phyloP scores from a whole-genome alignment of 2,329 filamentous ascomycete genomes.

The Bipolaris zeicola region DNA sequence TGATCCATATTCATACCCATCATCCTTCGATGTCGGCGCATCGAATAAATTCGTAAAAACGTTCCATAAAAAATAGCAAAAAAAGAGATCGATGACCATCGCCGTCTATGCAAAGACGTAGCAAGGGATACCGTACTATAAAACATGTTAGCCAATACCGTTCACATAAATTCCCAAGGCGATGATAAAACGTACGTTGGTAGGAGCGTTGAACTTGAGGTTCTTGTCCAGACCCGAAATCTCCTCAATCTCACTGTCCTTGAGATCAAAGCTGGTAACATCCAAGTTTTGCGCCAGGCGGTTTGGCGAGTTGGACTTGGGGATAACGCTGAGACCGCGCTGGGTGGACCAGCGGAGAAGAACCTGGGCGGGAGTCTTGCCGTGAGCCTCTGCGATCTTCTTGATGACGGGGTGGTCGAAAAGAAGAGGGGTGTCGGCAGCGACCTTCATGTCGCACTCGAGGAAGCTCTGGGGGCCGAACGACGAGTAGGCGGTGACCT shows the following conservation, averaged over 20 bases:
- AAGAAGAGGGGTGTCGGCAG: conserved; percentile 38
- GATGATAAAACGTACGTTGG: conserved; percentile 36
- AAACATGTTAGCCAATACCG: conserved; percentile 17
- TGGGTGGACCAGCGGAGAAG: conserved; percentile 91
- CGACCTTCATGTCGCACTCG: conserved; percentile 45
- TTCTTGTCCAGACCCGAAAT: conserved; percentile 41
- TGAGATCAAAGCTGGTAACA: conserved; percentile 39
- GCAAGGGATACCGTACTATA: conserved; percentile 44
- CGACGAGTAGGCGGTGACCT: conserved; percentile 46
- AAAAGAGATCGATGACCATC: too few species aligned
- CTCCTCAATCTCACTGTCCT: conserved; percentile 35
- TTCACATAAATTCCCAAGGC: background rate
- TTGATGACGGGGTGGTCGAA: conserved; percentile 62
- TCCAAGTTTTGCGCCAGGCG: conserved; percentile 44
- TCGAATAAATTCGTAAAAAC: background rate
- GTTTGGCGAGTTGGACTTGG: conserved; percentile 42
- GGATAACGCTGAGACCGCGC: conserved; percentile 49
- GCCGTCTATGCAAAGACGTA: conserved; percentile 41
- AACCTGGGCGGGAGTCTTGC: conserved; percentile 76
- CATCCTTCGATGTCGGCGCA: too few species aligned
- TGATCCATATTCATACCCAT: too few species aligned
- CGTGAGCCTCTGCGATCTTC: conserved; percentile 67
- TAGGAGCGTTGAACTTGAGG: conserved; percentile 42
- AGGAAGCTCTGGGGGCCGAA: conserved; percentile 55
- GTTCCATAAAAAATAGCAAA: background rate